Evolutionary conservation across 306 rosid species (phyloP).

Genomic region (Cotoneaster glaucophyllus): DNA sequence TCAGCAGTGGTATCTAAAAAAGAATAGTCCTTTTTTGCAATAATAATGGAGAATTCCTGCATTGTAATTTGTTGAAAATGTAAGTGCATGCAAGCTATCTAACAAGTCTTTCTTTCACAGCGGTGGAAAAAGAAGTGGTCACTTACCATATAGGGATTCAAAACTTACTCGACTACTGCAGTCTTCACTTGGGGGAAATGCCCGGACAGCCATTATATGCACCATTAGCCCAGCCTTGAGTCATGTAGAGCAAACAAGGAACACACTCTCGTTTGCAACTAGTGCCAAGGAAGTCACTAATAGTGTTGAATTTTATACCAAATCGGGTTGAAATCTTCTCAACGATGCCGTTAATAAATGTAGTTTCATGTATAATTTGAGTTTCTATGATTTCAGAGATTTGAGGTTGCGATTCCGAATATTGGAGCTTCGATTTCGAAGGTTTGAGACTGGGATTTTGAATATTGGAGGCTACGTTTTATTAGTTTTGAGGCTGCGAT

Average conservation of each 20-base stretch:
- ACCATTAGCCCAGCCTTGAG: slow-evolving; percentile 87
- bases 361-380: no score
- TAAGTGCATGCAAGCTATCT: slow-evolving; percentile 14
- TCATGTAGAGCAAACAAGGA: slow-evolving; percentile 91
- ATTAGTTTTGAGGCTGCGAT: no score
- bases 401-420: no score
- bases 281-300: slow-evolving; percentile 90
- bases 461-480: no score
- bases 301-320: no score
- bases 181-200: slow-evolving; percentile 89
- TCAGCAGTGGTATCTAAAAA: neutral
- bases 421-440: neutral
- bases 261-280: slow-evolving; percentile 76
- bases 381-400: no score
- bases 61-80: slow-evolving; percentile 7
- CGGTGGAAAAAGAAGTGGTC: slow-evolving; percentile 62
- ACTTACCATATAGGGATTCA: slow-evolving; percentile 81
- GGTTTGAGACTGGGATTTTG: no score
- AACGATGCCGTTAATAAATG: no score
- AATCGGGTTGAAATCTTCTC: no score
- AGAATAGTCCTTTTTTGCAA: neutral
- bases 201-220: slow-evolving; percentile 89
- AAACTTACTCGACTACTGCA: slow-evolving; percentile 87
- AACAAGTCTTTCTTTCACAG: slow-evolving; percentile 32
- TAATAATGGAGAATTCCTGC: neutral